Base-by-base conservation (phyloP, 2,329 filamentous ascomycete genomes). In the Penicillium sp. region DNA sequence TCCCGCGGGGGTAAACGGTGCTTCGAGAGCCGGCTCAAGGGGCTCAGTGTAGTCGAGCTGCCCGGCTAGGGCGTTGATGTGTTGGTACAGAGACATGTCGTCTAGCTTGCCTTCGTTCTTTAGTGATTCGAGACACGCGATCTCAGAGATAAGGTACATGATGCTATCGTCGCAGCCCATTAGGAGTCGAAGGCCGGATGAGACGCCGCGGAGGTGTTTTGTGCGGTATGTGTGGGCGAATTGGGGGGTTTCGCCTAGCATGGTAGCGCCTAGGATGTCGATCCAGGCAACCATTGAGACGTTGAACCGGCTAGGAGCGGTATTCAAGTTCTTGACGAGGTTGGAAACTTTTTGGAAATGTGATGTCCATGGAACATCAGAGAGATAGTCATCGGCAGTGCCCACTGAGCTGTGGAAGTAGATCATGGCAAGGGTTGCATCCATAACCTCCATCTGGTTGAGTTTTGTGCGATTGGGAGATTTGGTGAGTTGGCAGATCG, bases 91-190 rank as follows among this genome's bases (percentile, higher is more conserved):
- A 31, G 30, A 31, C 30, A 31, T 31, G 5, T 31, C 31, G 31
- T 38, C 31, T 5, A 38, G 3, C 31, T 38, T 9, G 31, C 31
- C 31, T 9, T 38, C 31, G 7, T 5, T 38, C 7, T 38, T 38
- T 8, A 38, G 31, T 5, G 31, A 4, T 2, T 38, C 31, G 48
- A 99, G 88, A 77, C 95, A 98, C 55, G 94, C 92, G 70, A 97
- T 97, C 80, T 99, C 95, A 1, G 93, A 96, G 74, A 99, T 96
- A 70, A 98, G 84, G 77, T 97, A 98, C 93, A 99, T 97, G 79
- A 98, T 90, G 26, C 89, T 88, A 78, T 99, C 95, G 65, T 98
- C 93, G 76, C 95, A 98, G 69, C 95, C 95, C 93, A 98, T 98
- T 55, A 98, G 84, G 80, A 96, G 92, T 55, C 89, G 88, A 26